Conservation (phyloP, 495 filamentous ascomycete species). For the Neurospora sp. region DNA sequence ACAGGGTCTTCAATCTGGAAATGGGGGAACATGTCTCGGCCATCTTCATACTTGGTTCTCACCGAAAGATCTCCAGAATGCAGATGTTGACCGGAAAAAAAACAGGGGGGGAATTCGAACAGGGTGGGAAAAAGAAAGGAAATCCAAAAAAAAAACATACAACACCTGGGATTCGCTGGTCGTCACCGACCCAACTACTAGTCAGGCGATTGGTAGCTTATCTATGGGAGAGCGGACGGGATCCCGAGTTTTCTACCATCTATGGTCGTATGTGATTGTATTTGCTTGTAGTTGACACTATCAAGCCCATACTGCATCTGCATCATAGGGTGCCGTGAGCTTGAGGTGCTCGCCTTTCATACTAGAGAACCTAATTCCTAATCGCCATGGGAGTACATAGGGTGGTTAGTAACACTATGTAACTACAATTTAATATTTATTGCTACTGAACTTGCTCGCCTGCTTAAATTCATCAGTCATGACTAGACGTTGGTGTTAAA, state of each 20-base stretch:
- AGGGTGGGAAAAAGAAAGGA: neutral
- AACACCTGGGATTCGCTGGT: conserved; percentile 22
- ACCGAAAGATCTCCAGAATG: neutral
- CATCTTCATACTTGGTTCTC: neutral
- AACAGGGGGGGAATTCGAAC: neutral
- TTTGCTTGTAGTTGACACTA: neutral
- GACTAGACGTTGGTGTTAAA: neutral
- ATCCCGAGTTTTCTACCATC: conserved; percentile 29
- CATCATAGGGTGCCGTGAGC: neutral
- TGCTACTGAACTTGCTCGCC: neutral
- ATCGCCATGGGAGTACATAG: neutral
- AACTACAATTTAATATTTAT: neutral
- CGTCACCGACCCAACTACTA: conserved; percentile 42
- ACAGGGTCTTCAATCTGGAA: neutral
- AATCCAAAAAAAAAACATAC: conserved; percentile 9
- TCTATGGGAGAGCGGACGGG: conserved; percentile 42
- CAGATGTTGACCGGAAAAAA: neutral
- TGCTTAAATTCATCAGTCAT: neutral
- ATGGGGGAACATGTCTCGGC: neutral
- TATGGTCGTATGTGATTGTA: neutral
- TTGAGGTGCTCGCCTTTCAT: neutral
- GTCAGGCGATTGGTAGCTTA: conserved; percentile 20
- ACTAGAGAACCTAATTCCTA: neutral
- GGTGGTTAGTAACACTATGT: neutral
- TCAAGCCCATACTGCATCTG: neutral